These are phyloP conservation scores for Cercospora sp. DNA, from an alignment of 2,329 filamentous ascomycete species.

Conservation along the genomic window DNA sequence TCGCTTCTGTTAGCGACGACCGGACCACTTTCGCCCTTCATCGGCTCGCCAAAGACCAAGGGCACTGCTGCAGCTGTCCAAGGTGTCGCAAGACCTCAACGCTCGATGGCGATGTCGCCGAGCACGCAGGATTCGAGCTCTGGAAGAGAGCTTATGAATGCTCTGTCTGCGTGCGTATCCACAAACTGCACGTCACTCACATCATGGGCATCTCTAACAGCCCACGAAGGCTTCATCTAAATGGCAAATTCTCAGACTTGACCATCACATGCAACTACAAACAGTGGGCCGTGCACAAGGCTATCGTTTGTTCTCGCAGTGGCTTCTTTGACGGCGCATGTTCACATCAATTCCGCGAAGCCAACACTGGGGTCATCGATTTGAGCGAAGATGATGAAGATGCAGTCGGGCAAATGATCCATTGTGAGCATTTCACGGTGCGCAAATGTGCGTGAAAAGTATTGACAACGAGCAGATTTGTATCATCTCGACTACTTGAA, in stretches of 20 bases:
- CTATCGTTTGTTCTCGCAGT: slow-evolving; percentile 51
- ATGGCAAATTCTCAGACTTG: slow-evolving; percentile 50
- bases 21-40: neutral
- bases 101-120: slow-evolving; percentile 23
- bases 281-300: slow-evolving; percentile 51
- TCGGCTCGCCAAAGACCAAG: neutral
- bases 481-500: slow-evolving; percentile 43
- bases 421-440: slow-evolving; percentile 34
- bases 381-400: slow-evolving; percentile 43
- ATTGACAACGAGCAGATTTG: slow-evolving; percentile 33
- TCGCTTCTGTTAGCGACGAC: neutral
- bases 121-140: slow-evolving; percentile 38
- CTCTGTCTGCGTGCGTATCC: slow-evolving; percentile 49
- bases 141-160: slow-evolving; percentile 48
- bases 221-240: slow-evolving; percentile 37
- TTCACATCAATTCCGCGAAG: slow-evolving; percentile 39
- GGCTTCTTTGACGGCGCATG: slow-evolving; percentile 47
- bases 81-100: neutral
- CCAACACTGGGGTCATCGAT: slow-evolving; percentile 39
- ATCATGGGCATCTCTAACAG: slow-evolving; percentile 31
- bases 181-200: slow-evolving; percentile 6
- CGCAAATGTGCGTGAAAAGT: neutral
- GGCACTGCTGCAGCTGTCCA: neutral
- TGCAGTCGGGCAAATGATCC: slow-evolving; percentile 43
- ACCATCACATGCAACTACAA: slow-evolving; percentile 49